A percentile compares a stretch with the other conserved stretches of the same genome.
These are phyloP conservation scores for Candolleomyces aberdarensis DNA, from an alignment of 768 basidiomycete genomes.

Conservation along the genomic window DNA sequence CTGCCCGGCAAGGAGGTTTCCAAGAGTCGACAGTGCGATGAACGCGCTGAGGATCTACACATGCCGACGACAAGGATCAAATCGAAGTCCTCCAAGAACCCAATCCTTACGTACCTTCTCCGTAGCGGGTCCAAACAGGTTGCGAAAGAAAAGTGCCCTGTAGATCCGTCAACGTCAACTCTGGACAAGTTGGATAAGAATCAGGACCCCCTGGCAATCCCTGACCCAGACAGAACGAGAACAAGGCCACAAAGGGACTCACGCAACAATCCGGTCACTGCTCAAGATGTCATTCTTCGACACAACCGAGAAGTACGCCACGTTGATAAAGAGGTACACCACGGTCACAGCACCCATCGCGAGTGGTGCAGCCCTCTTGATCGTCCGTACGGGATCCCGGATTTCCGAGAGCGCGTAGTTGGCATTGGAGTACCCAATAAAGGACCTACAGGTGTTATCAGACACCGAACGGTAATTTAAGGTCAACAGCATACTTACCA, in stretches of 20 bases:
- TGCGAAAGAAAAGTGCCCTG: constrained; percentile 72
- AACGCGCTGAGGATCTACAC: constrained; percentile 54
- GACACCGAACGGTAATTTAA: neutral
- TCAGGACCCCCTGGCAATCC: too few species aligned
- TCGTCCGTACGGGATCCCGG: constrained; percentile 63
- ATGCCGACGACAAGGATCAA: neutral
- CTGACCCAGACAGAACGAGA: too few species aligned
- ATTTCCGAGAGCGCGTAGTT: constrained; percentile 75
- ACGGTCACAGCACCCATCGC: constrained; percentile 58
- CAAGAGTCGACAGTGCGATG: constrained; percentile 62
- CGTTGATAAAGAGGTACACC: constrained; percentile 62
- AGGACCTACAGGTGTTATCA: constrained; percentile 45
- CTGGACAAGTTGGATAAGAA: neutral
- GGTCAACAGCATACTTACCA: constrained; percentile 42
- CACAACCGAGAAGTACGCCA: constrained; percentile 75
- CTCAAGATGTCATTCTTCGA: constrained; percentile 64
- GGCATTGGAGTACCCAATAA: constrained; percentile 69
- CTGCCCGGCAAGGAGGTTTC: constrained; percentile 59
- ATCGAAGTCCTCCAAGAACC: neutral
- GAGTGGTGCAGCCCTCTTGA: constrained; percentile 67
- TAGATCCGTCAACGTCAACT: neutral
- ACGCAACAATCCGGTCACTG: constrained; percentile 71
- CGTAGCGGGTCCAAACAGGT: constrained; percentile 60
- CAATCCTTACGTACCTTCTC: constrained; percentile 43
- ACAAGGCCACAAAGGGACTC: constrained; percentile 18